Conservation (phyloP, 768 basidiomycete genomes). For the Rhodocollybia butyracea region DNA sequence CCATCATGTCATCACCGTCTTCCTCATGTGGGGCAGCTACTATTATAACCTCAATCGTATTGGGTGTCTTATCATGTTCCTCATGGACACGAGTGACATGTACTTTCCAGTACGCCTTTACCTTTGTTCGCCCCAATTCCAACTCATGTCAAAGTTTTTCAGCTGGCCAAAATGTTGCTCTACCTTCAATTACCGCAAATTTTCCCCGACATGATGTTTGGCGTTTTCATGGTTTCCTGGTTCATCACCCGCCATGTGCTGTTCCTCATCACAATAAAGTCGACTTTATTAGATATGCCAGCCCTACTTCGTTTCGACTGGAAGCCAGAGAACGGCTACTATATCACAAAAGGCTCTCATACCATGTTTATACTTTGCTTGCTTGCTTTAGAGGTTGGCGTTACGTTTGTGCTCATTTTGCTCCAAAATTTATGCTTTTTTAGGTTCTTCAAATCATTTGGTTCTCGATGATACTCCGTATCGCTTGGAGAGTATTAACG, state of each 20-base stretch:
- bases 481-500: constrained; percentile 78
- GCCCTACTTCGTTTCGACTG: constrained; percentile 50
- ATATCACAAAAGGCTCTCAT: constrained; percentile 44
- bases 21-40: constrained; percentile 77
- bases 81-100: constrained; percentile 96
- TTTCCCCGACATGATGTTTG: constrained; percentile 74
- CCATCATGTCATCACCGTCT: constrained; percentile 89
- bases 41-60: constrained; percentile 81
- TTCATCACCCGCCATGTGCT: constrained; percentile 84
- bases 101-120: constrained; percentile 72
- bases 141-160: constrained; percentile 3
- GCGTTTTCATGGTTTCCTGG: constrained; percentile 85
- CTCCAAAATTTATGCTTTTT: not conserved
- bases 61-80: constrained; percentile 83
- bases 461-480: constrained; percentile 81
- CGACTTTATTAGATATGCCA: constrained; percentile 50
- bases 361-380: constrained; percentile 53
- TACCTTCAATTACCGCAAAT: constrained; percentile 68
- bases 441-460: constrained; percentile 78
- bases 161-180: constrained; percentile 93
- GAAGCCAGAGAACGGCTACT: constrained; percentile 56
- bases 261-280: constrained; percentile 69
- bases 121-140: not conserved
- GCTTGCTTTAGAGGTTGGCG: constrained; percentile 56
- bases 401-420: not conserved